Conservation (phyloP, 495 filamentous ascomycete genomes). For the Pseudoneurospora amorphoporcata region DNA sequence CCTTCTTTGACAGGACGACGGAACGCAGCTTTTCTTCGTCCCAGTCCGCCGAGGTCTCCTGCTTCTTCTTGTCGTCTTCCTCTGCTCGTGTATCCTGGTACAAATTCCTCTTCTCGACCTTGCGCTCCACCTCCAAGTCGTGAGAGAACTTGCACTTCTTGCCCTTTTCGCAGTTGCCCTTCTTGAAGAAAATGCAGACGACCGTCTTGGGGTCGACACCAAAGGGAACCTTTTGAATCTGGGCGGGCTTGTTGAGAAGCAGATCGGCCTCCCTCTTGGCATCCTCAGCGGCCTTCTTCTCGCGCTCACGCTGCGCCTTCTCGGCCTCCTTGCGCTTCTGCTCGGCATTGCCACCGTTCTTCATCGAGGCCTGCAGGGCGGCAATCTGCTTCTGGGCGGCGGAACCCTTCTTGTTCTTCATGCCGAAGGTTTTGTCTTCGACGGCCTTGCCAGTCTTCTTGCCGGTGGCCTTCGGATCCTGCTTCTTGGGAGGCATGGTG, state of each 20-base stretch:
- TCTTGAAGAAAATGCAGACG: slow-evolving; percentile 92
- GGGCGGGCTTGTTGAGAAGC: slow-evolving; percentile 88
- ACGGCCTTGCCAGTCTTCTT: slow-evolving; percentile 53
- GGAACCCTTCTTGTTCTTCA: slow-evolving; percentile 99
- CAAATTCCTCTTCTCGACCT: slow-evolving; percentile 80
- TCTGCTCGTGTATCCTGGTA: slow-evolving; percentile 79
- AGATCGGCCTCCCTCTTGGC: slow-evolving; percentile 64
- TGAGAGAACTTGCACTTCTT: slow-evolving; percentile 97
- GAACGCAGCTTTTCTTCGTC: slow-evolving; percentile 90
- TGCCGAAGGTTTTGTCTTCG: slow-evolving; percentile 96
- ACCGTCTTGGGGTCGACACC: slow-evolving; percentile 98
- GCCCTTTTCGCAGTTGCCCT: slow-evolving; percentile 94
- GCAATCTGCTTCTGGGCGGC: slow-evolving; percentile 82
- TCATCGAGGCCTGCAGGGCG: slow-evolving; percentile 60
- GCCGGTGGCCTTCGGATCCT: slow-evolving; percentile 38
- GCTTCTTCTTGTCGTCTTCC: slow-evolving; percentile 71
- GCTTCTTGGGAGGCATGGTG: slow-evolving; percentile 91
- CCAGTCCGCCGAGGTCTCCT: slow-evolving; percentile 91
- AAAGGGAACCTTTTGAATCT: slow-evolving; percentile 93
- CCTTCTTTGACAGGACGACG: slow-evolving; percentile 90
- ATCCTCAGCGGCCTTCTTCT: slow-evolving; percentile 74
- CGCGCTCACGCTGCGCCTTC: slow-evolving; percentile 69
- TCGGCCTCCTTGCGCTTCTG: slow-evolving; percentile 86
- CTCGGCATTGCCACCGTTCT: slow-evolving; percentile 63
- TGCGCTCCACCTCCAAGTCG: slow-evolving; percentile 79